Evolutionary conservation across 495 filamentous ascomycete species (phyloP), one percentile per base, ranked within the genome.

Genomic region (Jackrogersella multiformis): DNA sequence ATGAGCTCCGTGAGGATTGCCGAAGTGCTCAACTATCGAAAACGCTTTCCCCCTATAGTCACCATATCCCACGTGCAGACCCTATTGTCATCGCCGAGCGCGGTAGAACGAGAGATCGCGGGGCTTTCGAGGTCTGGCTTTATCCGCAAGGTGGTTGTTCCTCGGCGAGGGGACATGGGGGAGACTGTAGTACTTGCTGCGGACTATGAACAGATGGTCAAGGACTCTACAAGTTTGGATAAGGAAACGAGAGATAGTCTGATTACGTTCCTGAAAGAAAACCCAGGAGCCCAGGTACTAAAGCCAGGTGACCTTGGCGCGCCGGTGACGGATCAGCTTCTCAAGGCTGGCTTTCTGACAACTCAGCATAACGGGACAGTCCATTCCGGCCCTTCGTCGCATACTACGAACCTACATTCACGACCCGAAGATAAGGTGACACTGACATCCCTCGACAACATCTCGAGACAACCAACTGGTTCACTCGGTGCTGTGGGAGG

Each of bases 1-100:
- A 92, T 95, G 88, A 90, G 88, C 70, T 90, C 88, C 35, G 87
- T 82, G 1, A 85, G 88, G 12, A 89, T 91, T 23, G 84, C 90
- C 9, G 85, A 92, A 67, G 81, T 91, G 1, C 80, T 94, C 45
- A 90, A 90, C 63, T 86, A 87, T 69, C 85, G 91, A 18, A 78
- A 77, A 21, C 81, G 79, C 10, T 73, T 96, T 28, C 92, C 92
- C 28, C 88, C 88, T 0, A 80, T 92, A 18, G 89, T 89, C 15
- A 91, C 87, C 0, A 79, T 90, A 5, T 83, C 88, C 21, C 91
- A 96, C 78, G 72, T 95, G 4, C 88, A 91, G 73, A 86, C 88
- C 0, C 68, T 93, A 6, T 77, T 88, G 15, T 78, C 82, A 54
- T 86, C 86, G 7, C 86, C 90, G 1, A 93, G 92, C 4, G 81